Conservation (phyloP, 768 basidiomycete species). For the Leucosporidium yakuticum region DNA sequence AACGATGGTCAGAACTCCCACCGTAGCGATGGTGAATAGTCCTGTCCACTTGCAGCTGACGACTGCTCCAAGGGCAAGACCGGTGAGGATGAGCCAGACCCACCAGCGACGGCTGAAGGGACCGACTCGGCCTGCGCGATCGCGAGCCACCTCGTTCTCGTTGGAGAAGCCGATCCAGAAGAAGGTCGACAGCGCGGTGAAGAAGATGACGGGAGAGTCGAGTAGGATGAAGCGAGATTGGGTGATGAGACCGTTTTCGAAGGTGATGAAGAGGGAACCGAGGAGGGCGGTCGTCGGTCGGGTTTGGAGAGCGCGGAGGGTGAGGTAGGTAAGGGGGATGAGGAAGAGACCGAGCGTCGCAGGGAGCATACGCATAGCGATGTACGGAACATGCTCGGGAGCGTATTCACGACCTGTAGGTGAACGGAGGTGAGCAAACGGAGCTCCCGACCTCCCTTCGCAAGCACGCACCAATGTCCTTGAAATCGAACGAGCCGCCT, state of each 20-base stretch:
- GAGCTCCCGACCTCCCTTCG: constrained; percentile 56
- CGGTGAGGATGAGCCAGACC: constrained; percentile 81
- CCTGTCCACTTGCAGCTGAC: constrained; percentile 98
- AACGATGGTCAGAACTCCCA: constrained; percentile 73
- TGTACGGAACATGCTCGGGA: constrained; percentile 74
- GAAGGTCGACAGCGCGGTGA: constrained; percentile 82
- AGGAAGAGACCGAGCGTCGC: constrained; percentile 82
- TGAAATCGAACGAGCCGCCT: constrained; percentile 84
- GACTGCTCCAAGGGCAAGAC: constrained; percentile 84
- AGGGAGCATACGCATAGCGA: constrained; percentile 95
- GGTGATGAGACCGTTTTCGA: constrained; percentile 92
- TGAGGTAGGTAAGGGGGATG: constrained; percentile 84
- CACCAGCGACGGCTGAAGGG: constrained; percentile 87
- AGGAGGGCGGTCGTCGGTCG: constrained; percentile 87
- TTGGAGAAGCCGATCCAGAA: constrained; percentile 86
- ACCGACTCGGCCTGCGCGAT: constrained; percentile 40
- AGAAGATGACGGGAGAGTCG: constrained; percentile 97
- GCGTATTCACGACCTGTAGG: constrained; percentile 56
- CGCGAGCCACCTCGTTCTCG: constrained; percentile 54
- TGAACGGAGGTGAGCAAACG: background rate
- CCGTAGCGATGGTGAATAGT: constrained; percentile 90
- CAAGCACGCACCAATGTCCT: constrained; percentile 61
- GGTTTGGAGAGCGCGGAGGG: constrained; percentile 85
- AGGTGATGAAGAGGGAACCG: constrained; percentile 82
- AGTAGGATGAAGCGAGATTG: constrained; percentile 96